phyloP scores from a whole-genome alignment of 176 grass and related monocot genomes.

The Juncus inflexus region DNA sequence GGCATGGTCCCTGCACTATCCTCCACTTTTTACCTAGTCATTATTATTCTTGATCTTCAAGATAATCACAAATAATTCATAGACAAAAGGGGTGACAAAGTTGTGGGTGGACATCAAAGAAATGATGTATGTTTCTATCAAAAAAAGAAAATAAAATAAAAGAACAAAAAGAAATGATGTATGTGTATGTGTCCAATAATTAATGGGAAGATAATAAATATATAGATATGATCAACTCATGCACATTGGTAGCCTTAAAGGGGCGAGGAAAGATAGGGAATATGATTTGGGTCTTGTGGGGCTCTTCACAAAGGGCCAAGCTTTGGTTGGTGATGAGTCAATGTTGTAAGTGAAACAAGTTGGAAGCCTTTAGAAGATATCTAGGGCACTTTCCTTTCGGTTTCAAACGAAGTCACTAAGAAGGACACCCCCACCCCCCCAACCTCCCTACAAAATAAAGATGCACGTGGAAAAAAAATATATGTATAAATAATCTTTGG shows the following conservation, averaged over 20 bases:
- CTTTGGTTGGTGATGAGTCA: slow-evolving; percentile 20
- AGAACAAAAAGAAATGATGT: slow-evolving; percentile 17
- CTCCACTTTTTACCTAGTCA: slow-evolving; percentile 6
- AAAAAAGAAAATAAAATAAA: too few relatives aligned
- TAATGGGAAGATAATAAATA: slow-evolving; percentile 5
- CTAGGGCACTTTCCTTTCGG: slow-evolving; percentile 13
- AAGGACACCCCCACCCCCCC: not conserved
- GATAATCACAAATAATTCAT: not conserved
- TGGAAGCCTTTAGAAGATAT: slow-evolving; percentile 25
- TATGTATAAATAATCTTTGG: too few relatives aligned
- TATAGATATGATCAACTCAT: slow-evolving; percentile 8
- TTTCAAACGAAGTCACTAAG: slow-evolving; percentile 22
- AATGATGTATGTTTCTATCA: slow-evolving; percentile 1
- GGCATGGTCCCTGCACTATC: not conserved
- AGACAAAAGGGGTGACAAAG: slow-evolving; percentile 26
- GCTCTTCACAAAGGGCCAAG: slow-evolving; percentile 8
- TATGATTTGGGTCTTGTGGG: slow-evolving; percentile 25
- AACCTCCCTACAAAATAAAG: too few relatives aligned
- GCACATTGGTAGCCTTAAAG: not conserved
- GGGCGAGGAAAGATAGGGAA: not conserved
- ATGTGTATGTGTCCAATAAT: slow-evolving; percentile 10
- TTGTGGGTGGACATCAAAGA: slow-evolving; percentile 20
- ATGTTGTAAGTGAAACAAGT: not conserved
- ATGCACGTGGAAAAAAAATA: too few relatives aligned
- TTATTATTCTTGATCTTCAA: not conserved